Conservation (phyloP, 805 yeast species). For the Saccharomycopsis lassenensis region DNA sequence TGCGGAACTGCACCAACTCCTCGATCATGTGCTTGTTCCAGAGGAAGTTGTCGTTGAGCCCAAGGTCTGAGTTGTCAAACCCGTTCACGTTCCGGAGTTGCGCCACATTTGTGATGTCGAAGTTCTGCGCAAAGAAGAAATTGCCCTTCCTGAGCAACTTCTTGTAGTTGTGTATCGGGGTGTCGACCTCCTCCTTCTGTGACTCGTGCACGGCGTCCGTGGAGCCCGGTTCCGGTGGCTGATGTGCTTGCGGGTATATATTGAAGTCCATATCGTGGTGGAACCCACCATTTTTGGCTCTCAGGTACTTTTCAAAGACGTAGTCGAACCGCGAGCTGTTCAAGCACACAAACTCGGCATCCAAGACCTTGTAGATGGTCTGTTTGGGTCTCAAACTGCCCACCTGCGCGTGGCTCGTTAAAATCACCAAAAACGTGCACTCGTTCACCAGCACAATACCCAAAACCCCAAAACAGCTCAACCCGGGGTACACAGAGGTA, state of each 20-base stretch:
- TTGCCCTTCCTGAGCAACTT: conserved; percentile 74
- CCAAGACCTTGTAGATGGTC: conserved; percentile 40
- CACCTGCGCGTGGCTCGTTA: conserved; percentile 42
- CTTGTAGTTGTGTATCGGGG: conserved; percentile 71
- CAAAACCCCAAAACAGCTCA: conserved; percentile 41
- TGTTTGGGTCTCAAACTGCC: conserved; percentile 52
- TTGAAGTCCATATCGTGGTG: neutral
- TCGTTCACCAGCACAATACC: conserved; percentile 51
- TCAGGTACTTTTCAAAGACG: conserved; percentile 17
- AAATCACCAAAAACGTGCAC: conserved; percentile 44
- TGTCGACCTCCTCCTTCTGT: conserved; percentile 33
- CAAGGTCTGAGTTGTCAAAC: too few relatives aligned
- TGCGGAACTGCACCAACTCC: conserved; percentile 63
- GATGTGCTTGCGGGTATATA: neutral
- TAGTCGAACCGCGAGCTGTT: conserved; percentile 45
- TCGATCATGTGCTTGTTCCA: conserved; percentile 85
- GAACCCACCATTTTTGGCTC: neutral
- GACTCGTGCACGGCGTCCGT: conserved; percentile 16
- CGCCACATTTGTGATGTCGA: conserved; percentile 72
- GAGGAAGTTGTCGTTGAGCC: conserved; percentile 67
- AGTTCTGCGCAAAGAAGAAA: conserved; percentile 81
- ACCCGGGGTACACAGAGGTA: conserved; percentile 23
- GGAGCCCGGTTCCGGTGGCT: conserved; percentile 21
- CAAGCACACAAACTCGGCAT: conserved; percentile 55
- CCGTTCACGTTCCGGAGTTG: too few relatives aligned